Conservation (phyloP, 2,329 filamentous ascomycete species). For the Penicillium fuscoglaucum region DNA sequence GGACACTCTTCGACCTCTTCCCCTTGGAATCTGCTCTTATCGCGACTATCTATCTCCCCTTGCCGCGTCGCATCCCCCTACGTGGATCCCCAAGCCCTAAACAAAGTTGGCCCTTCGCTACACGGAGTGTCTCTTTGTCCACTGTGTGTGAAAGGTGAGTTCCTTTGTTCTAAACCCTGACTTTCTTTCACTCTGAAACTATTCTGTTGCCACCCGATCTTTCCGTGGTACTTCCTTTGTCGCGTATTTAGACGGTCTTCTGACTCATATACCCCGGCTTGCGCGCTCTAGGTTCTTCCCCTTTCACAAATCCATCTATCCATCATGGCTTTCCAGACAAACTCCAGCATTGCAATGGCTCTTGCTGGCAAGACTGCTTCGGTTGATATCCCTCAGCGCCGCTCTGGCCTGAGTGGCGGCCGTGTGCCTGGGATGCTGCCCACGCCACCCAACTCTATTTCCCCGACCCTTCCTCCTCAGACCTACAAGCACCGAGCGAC, state of each 20-base stretch:
- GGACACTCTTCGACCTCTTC: not conserved
- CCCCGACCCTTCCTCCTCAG: conserved; percentile 79
- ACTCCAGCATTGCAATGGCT: conserved; percentile 52
- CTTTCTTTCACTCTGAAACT: not conserved
- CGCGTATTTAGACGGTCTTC: conserved; percentile 20
- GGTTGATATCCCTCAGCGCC: conserved; percentile 51
- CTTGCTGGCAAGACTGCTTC: conserved; percentile 53
- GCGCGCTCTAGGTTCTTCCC: conserved; percentile 9
- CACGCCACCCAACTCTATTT: conserved; percentile 94
- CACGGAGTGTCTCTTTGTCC: conserved; percentile 14
- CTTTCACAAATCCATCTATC: conserved; percentile 15
- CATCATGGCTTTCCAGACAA: conserved; percentile 48
- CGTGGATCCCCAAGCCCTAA: conserved; percentile 17
- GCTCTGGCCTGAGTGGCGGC: conserved; percentile 33
- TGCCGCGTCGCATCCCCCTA: conserved; percentile 26
- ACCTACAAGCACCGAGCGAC: conserved; percentile 66
- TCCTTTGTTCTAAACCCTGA: not conserved
- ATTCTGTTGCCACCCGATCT: conserved; percentile 18
- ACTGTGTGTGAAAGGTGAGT: conserved; percentile 26
- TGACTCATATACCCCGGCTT: conserved; percentile 26
- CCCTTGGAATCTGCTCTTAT: conserved; percentile 10
- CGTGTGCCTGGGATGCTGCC: conserved; percentile 58
- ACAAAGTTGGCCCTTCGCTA: conserved; percentile 11
- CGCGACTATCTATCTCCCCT: conserved; percentile 18
- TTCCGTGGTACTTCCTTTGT: conserved; percentile 20